Evolutionary conservation across 805 yeast species (phyloP), one percentile per base, ranked within the genome.

Genomic region (Kregervanrija fluxuum): DNA sequence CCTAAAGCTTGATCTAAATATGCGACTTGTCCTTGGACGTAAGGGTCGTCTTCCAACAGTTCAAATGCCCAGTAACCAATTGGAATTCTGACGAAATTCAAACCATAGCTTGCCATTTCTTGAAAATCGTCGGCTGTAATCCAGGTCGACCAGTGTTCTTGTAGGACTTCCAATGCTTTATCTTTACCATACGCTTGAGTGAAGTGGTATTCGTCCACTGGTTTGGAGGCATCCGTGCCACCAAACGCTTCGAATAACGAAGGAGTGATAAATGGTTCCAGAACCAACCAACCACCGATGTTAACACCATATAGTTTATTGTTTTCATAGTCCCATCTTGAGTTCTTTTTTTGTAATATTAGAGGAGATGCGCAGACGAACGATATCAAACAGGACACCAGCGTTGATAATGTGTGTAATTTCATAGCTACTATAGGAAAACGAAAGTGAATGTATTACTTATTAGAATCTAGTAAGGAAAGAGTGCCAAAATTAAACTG

Each of bases 1-100:
- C 60, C 73, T 36, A 90, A 66, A 12, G 96, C 95, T 57, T 73
- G 66, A 56, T 86, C 95, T 43, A 90, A 66, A 62, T 84, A 86
- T 8, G 66, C 60, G 46, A 67, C 76, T 64, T 85, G 95, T 32
- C 97, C 97, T 57, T 74, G 79, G 32, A 88, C 93, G 56, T 87
- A 90, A 3, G 97, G 96, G 61, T 90, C 97, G 43, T 69, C 69
- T 15, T 70, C 75, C 38, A 77, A 67, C 8, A 64, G 57, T 40
- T 71, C 59, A 62, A 85, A 87, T 9, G 96, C 96, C 98, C 98
- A 91, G 68, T 90, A 90, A 10, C 96, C 96, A 44, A 90, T 77
- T 38, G 98, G 97, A 48, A 90, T 82, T 57, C 97, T 79, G 15
- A 88, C 96, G 52, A 82, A 70, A 65, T 90, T 91, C 51, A 90